Evolutionary conservation across 1,284 basidiomycete genomes (phyloP), one percentile per base, ranked within the genome.

Genomic region (Papiliotrema fonsecae): DNA sequence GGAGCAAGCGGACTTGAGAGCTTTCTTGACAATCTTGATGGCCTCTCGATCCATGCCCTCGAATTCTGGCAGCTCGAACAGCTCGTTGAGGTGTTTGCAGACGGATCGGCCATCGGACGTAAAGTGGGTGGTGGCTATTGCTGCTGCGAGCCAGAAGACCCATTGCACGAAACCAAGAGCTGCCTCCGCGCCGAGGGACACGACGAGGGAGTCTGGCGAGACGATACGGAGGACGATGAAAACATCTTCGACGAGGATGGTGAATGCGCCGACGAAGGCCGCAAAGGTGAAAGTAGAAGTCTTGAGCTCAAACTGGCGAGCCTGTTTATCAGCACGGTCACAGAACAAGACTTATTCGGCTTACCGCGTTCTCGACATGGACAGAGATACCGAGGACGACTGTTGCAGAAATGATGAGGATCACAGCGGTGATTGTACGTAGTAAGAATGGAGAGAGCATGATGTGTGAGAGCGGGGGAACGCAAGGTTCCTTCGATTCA

Each of bases 361-460:
- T 52, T 45, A 63, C 61, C 13, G 51, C 47, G 24, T 52, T 48
- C 40, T 64, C 61, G 4, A 64, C 56, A 46, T 64, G 56, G n/a
- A 55, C 58, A 6, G 59, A 61, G 18, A 64, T 61, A 22, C 55
- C 65, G 3, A 68, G 55, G 3, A 57, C 54, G 6, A 68, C 60
- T 3, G 50, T 50, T 2, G 52, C 55, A 47, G 55, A 65, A 19
- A 62, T 47, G 14, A 58, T 25, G 19, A 63, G 39, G n/a, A 60
- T 21, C 22, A 40, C 56, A 13, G 37, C 45, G 28, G 42, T 16
- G 24, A 44, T 18, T 16, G 27, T 32, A 32, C 42, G 42, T 10
- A 44, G 11, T 16, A 44, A 19, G 27, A 24, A 44, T 19, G 30
- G 30, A 18, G 42, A 44, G 10, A 16, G 28, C 19, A 24, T 24